These are phyloP conservation scores for Tetrapyrgos nigripes DNA, from an alignment of 1,284 basidiomycete genomes.

Conservation along the genomic window DNA sequence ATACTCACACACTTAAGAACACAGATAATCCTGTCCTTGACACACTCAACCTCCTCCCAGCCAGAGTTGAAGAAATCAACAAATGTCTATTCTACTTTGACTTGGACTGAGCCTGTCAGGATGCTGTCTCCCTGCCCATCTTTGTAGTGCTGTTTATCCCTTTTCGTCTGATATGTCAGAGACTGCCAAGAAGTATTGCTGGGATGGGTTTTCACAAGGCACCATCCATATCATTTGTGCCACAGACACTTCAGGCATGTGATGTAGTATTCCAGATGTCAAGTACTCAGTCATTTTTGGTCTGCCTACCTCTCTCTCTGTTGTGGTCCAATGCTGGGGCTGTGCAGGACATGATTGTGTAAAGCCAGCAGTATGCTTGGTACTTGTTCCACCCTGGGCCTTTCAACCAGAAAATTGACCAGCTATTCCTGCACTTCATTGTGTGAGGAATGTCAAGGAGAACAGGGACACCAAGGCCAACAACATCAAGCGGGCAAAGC, in stretches of 20 bases:
- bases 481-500: constrained; percentile 11
- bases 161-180: constrained; percentile 19
- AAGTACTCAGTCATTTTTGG: constrained; percentile 17
- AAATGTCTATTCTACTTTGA: constrained; percentile 6
- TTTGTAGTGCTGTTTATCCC: constrained; percentile 9
- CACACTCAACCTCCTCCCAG: constrained; percentile 4
- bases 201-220: constrained; percentile 15
- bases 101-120: neutral
- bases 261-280: constrained; percentile 26
- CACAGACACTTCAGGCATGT: constrained; percentile 26
- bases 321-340: constrained; percentile 27
- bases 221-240: constrained; percentile 17
- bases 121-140: constrained; percentile 16
- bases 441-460: constrained; percentile 4
- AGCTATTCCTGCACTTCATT: constrained; percentile 2
- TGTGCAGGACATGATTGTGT: constrained; percentile 18
- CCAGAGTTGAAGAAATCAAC: neutral
- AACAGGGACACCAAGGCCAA: constrained; percentile 11
- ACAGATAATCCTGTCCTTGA: constrained; percentile 2
- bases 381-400: constrained; percentile 16
- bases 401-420: constrained; percentile 18
- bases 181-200: constrained; percentile 5
- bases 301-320: constrained; percentile 15
- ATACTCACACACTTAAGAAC: neutral
- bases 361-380: constrained; percentile 18